Base-by-base conservation (phyloP, 2,329 filamentous ascomycete species). In the Cercospora sojina region DNA sequence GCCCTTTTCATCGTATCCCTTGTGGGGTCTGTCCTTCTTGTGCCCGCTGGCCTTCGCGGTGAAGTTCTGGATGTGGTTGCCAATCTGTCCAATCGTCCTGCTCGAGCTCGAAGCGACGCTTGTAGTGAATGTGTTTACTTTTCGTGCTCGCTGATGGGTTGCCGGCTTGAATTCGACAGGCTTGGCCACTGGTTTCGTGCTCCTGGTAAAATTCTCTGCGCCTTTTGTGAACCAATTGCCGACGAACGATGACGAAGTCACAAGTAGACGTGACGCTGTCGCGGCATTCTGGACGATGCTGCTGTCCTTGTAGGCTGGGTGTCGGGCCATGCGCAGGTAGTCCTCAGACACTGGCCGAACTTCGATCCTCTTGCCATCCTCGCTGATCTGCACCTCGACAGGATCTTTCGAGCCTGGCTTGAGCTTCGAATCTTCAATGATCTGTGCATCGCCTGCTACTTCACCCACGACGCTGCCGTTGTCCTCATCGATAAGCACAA, bases 401-500 rank as follows among this genome's bases (percentile, higher is more conserved):
- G 91, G 91, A 70, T 93, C 91, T 85, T 99, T 98, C 5, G 91
- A 94, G n/a, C 95, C 95, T 16, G 90, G 88, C 76, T 90, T 88
- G 69, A 99, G 84, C 59, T 84, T 85, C 29, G 87, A 83, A 70
- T 93, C 87, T 75, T 97, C 93, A 16, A 94, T 84, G 18, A 97
- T 86, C 70, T 93, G 84, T 74, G 92, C 94, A 18, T 90, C 90
- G 65, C 94, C 90, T 65, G 90, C 88, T 68, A 99, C 82, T 81
- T 99, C 94, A 55, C 95, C 95, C 29, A 99, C 91, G 8, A 99
- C 91, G 73, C 92, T 96, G 61, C 95, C 95, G 79, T 99, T 91
- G 77, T 98, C 94, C 79, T 99, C 95, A 75, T 99, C 93, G 16
- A 99, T 84, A 9, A 99, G 85, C 5, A 99, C 94, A 72, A 97